Base-by-base conservation (phyloP, 768 basidiomycete species). In the Amanita rubescens region DNA sequence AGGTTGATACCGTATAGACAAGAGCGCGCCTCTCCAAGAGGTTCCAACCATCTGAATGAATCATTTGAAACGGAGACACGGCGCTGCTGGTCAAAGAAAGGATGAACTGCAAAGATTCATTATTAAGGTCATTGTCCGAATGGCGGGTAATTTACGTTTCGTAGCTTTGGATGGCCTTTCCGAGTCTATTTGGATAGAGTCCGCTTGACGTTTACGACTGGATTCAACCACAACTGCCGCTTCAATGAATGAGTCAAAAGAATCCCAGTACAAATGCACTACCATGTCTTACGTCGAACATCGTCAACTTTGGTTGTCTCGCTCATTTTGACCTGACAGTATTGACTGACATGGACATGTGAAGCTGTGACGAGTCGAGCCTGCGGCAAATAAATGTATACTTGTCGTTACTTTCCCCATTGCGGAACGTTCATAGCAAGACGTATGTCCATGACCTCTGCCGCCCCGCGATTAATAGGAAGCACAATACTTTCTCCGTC, bases 1-100 rank as follows among this genome's bases (percentile, higher is more conserved):
- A 71, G 63, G 55, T 77, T 70, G 43, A 69, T 55, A 10, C 65
- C 76, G 54, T 77, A 68, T 32, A 77, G 63, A 65, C 76, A 79
- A 14, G 73, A 69, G 3, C 64, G 58, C 1, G 62, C 62, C 12
- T 65, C 60, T 12, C 75, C 75, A 2, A 75, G 57, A 11, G 75
- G 61, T 9, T 67, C 59, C 9, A 73, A 63, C 77, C 77, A 78
- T 47, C 66, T 61, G 48, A 75, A 75, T 19, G 56, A 43, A 43
- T 2, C 43, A 46, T 56, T 58, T 51, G 24, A 7, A n/a, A 39
- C 52, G 30, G 24, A 41, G 22, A 15, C 34, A 27, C 27, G 42
- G 32, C 57, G 49, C 27, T 53, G 32, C 55, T 62, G 67, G 49
- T 53, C 54, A 53, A 71, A 71, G 58, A 71, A 71, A 8, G 70